Base-by-base conservation (phyloP, 805 yeast genomes). In the Kuraishia borneana region DNA sequence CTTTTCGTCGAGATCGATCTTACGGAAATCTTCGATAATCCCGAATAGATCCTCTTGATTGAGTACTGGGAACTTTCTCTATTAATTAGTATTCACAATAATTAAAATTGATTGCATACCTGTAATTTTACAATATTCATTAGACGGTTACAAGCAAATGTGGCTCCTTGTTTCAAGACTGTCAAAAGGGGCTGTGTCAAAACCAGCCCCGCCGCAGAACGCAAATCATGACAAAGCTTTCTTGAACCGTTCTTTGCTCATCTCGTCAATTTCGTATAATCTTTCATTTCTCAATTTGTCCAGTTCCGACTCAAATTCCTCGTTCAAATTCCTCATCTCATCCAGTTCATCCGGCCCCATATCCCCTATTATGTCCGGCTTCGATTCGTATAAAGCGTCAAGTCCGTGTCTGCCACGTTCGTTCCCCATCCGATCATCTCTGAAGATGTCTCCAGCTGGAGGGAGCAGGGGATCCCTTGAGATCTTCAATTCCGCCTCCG, bases 41-140 rank as follows among this genome's bases (percentile, higher is more conserved):
- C 64, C 68, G 55, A 89, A 88, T 32, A 92, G 65, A 43, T 88
- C 96, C 44, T 83, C 83, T 56, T 92, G 97, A 23, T 76, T 70
- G 43, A 92, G 68, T 26, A 73, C 66, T 3, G 98, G 96, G 58
- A 73, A 88, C 62, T 84, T 89, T 62, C 75, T 84, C 76, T 78
- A 53, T n/a, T 6, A 18, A 13, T 13, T 28, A 17, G 13, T 6
- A 17, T 10, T 6, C 5, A n/a, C 18, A 18, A 30, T 8, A 14
- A 8, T 9, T 16, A 7, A 17, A 16, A 12, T 13, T 21, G 19
- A 18, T 14, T 2, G 58, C 75, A 33, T 56, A 70, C 75, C 50
- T 73, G 81, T 40, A 76, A 53, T 50, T 73, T 76, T 32, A 76
- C 66, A 39, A 76, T 76, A 57, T 76, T 76, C 84, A 76, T 76